Conservation (phyloP, 192 early-diverging fungal genomes). For the Ambispora gerdemannii region DNA sequence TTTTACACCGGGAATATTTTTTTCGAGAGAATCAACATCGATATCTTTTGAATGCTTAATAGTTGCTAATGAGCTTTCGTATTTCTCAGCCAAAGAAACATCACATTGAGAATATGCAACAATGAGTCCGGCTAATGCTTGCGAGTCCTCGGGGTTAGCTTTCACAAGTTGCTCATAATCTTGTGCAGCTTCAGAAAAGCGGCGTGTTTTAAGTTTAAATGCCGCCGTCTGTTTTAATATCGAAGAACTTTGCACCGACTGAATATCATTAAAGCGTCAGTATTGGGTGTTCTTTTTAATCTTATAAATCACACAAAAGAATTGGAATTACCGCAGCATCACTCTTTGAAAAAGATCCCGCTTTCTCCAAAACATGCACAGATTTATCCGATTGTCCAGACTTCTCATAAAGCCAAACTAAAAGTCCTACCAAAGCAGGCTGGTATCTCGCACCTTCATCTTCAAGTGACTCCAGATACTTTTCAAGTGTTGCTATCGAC, state of each 20-base stretch:
- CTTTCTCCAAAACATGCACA: conserved; percentile 53
- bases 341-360: conserved; percentile 56
- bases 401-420: conserved; percentile 71
- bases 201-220: conserved; percentile 61
- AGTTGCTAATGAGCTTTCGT: conserved; percentile 50
- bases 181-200: conserved; percentile 58
- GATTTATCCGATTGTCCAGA: conserved; percentile 57
- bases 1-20: conserved; percentile 52
- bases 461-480: conserved; percentile 39
- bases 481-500: conserved; percentile 48
- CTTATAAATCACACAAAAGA: neutral
- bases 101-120: conserved; percentile 63
- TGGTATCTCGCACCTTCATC: conserved; percentile 42
- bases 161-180: conserved; percentile 71
- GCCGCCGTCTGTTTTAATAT: conserved; percentile 63
- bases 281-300: conserved; percentile 23
- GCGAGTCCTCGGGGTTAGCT: conserved; percentile 58
- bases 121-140: conserved; percentile 65
- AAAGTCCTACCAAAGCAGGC: conserved; percentile 64
- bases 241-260: conserved; percentile 30
- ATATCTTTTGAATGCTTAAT: conserved; percentile 36
- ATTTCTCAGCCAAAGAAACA: conserved; percentile 60
- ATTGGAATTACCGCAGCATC: conserved; percentile 2
- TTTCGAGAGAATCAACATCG: conserved; percentile 57
- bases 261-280: neutral